Conservation (phyloP, 2,329 filamentous ascomycete genomes). For the Phialemoniopsis sp. region DNA sequence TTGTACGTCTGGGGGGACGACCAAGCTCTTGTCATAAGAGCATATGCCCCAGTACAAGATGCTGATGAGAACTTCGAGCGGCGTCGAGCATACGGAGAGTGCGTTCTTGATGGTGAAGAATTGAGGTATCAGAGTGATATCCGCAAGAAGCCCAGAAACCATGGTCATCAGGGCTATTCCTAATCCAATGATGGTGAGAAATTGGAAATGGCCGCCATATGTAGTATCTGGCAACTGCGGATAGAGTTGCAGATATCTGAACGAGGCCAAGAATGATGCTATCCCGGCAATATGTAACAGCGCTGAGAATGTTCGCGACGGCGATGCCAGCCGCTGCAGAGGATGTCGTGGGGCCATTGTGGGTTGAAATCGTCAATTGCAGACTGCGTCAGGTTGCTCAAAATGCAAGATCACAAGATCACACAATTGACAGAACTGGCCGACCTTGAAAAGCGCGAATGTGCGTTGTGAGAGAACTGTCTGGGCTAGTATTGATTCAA, state of each 20-base stretch:
- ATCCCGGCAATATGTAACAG: conserved; percentile 54
- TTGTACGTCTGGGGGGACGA: conserved; percentile 50
- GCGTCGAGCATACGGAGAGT: conserved; percentile 60
- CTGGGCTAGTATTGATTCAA: too few relatives aligned
- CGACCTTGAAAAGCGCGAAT: too few relatives aligned
- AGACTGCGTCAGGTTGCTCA: too few relatives aligned
- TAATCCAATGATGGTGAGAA: conserved; percentile 71
- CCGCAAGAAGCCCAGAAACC: conserved; percentile 55
- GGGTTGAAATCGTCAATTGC: not conserved
- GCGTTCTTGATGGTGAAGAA: conserved; percentile 66
- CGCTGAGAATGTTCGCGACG: conserved; percentile 60
- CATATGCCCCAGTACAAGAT: conserved; percentile 70
- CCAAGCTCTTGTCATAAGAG: conserved; percentile 46
- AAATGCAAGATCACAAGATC: too few relatives aligned
- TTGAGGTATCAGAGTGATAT: conserved; percentile 52
- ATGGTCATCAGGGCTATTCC: conserved; percentile 59
- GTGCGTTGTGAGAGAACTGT: too few relatives aligned
- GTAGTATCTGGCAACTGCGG: conserved; percentile 49
- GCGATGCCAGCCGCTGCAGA: conserved; percentile 62
- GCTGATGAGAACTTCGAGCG: conserved; percentile 67
- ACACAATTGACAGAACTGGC: too few relatives aligned
- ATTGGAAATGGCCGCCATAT: conserved; percentile 67
- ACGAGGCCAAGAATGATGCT: conserved; percentile 48
- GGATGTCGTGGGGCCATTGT: conserved; percentile 46
- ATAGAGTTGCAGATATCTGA: conserved; percentile 44